phyloP scores from a whole-genome alignment of 2,329 filamentous ascomycete species.

The Colletotrichum brevisporum region DNA sequence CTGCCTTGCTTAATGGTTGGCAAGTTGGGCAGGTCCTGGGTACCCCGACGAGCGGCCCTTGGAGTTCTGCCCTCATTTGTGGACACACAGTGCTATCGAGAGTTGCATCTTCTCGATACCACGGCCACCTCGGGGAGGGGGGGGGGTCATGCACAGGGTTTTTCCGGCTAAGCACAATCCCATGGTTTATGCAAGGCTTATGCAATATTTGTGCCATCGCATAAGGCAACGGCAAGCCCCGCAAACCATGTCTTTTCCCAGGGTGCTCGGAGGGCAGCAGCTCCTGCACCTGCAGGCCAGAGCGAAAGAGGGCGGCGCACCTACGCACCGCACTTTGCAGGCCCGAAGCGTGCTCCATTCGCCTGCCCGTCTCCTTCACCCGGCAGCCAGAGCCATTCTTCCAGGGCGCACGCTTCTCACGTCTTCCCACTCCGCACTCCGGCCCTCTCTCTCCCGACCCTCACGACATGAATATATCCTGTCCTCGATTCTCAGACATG shows the following conservation, averaged over 20 bases:
- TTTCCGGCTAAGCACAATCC: slow-evolving; percentile 22
- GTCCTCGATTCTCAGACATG: slow-evolving; percentile 40
- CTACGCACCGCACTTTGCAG: slow-evolving; percentile 38
- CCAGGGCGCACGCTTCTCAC: slow-evolving; percentile 37
- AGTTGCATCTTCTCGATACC: background rate
- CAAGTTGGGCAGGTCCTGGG: background rate
- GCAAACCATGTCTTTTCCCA: slow-evolving; percentile 28
- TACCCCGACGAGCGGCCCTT: background rate
- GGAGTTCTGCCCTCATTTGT: slow-evolving; percentile 11
- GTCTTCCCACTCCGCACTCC: slow-evolving; percentile 38
- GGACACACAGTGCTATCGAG: slow-evolving; percentile 20
- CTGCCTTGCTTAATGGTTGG: slow-evolving; percentile 20
- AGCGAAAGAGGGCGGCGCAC: slow-evolving; percentile 22
- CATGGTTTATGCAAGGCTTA: background rate
- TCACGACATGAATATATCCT: slow-evolving; percentile 40
- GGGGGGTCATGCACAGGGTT: slow-evolving; percentile 18
- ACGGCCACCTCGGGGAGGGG: background rate
- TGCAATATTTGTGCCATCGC: slow-evolving; percentile 20
- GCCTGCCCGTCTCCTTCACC: slow-evolving; percentile 36
- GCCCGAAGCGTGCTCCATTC: slow-evolving; percentile 37
- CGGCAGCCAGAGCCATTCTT: slow-evolving; percentile 31
- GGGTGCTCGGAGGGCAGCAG: slow-evolving; percentile 22
- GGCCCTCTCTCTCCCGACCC: slow-evolving; percentile 27
- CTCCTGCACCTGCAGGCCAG: slow-evolving; percentile 29
- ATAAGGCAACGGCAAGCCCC: slow-evolving; percentile 21